Evolutionary conservation across 805 yeast genomes (phyloP).

Genomic region (Candida nitratophila): DNA sequence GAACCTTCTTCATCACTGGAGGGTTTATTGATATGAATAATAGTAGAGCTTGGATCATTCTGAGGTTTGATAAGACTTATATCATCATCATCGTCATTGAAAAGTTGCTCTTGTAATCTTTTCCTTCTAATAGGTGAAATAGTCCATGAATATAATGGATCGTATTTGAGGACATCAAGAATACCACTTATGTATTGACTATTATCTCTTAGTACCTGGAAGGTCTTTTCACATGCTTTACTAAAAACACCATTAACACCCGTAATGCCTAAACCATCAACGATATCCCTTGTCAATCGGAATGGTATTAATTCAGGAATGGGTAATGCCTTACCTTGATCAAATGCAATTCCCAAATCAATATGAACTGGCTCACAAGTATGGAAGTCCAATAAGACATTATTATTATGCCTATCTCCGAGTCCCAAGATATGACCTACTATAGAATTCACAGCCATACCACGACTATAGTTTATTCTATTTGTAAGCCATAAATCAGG

Average conservation of each 20-base stretch:
- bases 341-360: slow-evolving; percentile 94
- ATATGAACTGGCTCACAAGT: slow-evolving; percentile 94
- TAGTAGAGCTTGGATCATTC: slow-evolving; percentile 11
- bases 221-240: slow-evolving; percentile 65
- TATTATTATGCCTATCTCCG: slow-evolving; percentile 94
- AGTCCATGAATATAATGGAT: slow-evolving; percentile 90
- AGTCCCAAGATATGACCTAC: slow-evolving; percentile 85
- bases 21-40: neutral
- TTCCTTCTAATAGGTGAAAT: slow-evolving; percentile 65
- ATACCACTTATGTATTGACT: slow-evolving; percentile 70
- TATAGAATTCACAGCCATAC: slow-evolving; percentile 79
- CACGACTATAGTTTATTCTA: slow-evolving; percentile 59
- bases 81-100: slow-evolving; percentile 10
- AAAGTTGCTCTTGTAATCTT: slow-evolving; percentile 36
- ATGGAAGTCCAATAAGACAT: slow-evolving; percentile 70
- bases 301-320: slow-evolving; percentile 95
- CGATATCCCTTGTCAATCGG: slow-evolving; percentile 79
- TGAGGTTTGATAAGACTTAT: neutral
- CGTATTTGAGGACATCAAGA: slow-evolving; percentile 80
- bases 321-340: slow-evolving; percentile 77
- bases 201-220: slow-evolving; percentile 58
- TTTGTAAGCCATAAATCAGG: slow-evolving; percentile 72
- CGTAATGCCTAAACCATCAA: slow-evolving; percentile 89
- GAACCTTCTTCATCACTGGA: slow-evolving; percentile 36
- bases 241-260: slow-evolving; percentile 76